Percentiles rank a stretch among this genome's conserved stretches.
Evolutionary conservation across 108 stramenopile species (phyloP).

Genomic region (Bacterosira constricta): DNA sequence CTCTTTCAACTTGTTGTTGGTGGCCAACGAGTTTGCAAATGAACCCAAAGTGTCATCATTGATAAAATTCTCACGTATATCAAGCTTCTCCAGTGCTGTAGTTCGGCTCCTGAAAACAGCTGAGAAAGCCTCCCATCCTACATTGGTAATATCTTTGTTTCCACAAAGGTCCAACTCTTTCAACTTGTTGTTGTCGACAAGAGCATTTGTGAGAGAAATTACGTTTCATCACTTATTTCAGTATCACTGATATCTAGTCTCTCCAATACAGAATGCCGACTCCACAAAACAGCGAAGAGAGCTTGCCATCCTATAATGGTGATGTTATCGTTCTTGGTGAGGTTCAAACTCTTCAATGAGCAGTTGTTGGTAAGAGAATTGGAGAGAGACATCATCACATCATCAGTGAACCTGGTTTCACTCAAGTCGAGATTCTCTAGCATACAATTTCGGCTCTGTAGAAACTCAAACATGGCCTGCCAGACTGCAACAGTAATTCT

Average conservation of each 20-base stretch:
- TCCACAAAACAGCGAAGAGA: not conserved
- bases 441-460: too few relatives aligned
- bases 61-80: not conserved
- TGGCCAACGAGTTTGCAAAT: not conserved
- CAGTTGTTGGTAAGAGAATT: too few relatives aligned
- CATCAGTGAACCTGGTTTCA: too few relatives aligned
- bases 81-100: not conserved
- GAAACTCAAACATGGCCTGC: too few relatives aligned
- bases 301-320: too few relatives aligned
- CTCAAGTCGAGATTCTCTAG: too few relatives aligned
- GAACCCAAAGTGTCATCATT: not conserved
- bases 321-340: too few relatives aligned
- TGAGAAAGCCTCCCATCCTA: slow-evolving; percentile 2
- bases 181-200: not conserved
- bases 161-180: not conserved
- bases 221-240: not conserved
- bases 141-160: not conserved
- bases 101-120: not conserved
- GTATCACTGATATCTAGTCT: not conserved
- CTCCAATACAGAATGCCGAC: not conserved
- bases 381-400: too few relatives aligned
- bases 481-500: too few relatives aligned
- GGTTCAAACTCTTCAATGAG: too few relatives aligned
- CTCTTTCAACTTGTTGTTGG: not conserved
- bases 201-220: not conserved